A percentile compares a stretch with the other conserved stretches of the same genome.
phyloP scores from a whole-genome alignment of 768 basidiomycete genomes.

The Boletus tomentosulus region DNA sequence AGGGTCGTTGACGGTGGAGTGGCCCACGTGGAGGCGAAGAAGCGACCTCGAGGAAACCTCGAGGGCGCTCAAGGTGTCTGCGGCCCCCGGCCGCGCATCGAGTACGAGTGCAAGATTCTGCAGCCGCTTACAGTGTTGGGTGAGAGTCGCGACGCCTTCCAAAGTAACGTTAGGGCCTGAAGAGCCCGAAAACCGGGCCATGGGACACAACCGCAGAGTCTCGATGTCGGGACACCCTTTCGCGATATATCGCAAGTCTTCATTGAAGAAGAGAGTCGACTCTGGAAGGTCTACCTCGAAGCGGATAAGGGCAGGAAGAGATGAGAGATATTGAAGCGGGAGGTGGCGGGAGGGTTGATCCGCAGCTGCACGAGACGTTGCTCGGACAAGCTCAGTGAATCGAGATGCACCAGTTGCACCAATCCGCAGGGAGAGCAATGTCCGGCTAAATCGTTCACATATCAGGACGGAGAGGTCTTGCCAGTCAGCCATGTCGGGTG shows the following conservation, averaged over 20 bases:
- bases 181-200: constrained; percentile 57
- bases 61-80: constrained; percentile 43
- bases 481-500: constrained; percentile 73
- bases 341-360: constrained; percentile 60
- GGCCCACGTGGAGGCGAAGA: constrained; percentile 68
- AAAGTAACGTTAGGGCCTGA: constrained; percentile 56
- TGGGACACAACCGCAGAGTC: constrained; percentile 60
- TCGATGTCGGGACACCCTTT: constrained; percentile 66
- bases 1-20: constrained; percentile 69
- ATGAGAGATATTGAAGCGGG: constrained; percentile 53
- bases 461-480: constrained; percentile 62
- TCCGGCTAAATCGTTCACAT: constrained; percentile 56
- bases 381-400: constrained; percentile 77
- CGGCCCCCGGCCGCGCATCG: constrained; percentile 47
- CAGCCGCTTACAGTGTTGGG: constrained; percentile 53
- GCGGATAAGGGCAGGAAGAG: constrained; percentile 52
- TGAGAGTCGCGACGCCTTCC: constrained; percentile 57
- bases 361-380: constrained; percentile 53
- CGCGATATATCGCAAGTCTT: constrained; percentile 57
- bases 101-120: constrained; percentile 65
- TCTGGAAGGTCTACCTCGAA: constrained; percentile 78
- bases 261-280: constrained; percentile 59
- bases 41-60: constrained; percentile 60
- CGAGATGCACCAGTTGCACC: constrained; percentile 66
- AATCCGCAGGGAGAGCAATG: constrained; percentile 58